phyloP scores from a whole-genome alignment of 352 stramenopile genomes.

The Phytopythium mirpurense region DNA sequence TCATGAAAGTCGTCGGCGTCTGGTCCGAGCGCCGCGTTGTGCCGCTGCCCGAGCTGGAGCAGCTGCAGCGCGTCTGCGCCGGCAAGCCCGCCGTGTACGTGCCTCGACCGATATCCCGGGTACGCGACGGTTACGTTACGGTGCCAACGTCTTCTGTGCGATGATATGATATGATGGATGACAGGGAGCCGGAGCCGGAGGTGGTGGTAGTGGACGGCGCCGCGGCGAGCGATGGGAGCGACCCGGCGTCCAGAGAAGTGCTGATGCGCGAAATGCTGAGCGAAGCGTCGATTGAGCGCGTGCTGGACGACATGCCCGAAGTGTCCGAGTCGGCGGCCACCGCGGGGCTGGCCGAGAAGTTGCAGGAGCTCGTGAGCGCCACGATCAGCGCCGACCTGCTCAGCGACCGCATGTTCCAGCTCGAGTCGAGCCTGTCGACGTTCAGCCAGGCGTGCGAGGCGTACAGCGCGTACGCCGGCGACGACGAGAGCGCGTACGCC shows the following conservation, averaged over 20 bases:
- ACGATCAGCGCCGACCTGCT: conserved; percentile 82
- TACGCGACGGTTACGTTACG: too few relatives aligned
- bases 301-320: conserved; percentile 67
- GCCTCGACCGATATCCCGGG: too few relatives aligned
- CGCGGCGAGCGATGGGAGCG: conserved; percentile 9
- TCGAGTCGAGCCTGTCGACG: conserved; percentile 69
- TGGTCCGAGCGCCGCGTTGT: conserved; percentile 80
- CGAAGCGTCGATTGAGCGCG: conserved; percentile 28
- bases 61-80: conserved; percentile 72
- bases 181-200: conserved; percentile 25
- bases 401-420: conserved; percentile 87
- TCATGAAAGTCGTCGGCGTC: conserved; percentile 84
- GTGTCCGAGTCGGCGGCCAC: conserved; percentile 52
- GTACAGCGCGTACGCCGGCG: conserved; percentile 15
- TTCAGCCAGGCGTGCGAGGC: conserved; percentile 67
- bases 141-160: too few relatives aligned
- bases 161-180: too few relatives aligned
- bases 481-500: conserved; percentile 10
- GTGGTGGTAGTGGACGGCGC: conserved; percentile 4
- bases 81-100: conserved; percentile 53
- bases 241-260: conserved; percentile 21
- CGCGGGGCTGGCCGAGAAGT: conserved; percentile 23
- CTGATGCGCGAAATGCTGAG: conserved; percentile 35
- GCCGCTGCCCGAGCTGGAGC: conserved; percentile 36
- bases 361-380: conserved; percentile 75